Base-by-base conservation (phyloP, 495 filamentous ascomycete genomes). In the Friedmanniomyces simplex region DNA sequence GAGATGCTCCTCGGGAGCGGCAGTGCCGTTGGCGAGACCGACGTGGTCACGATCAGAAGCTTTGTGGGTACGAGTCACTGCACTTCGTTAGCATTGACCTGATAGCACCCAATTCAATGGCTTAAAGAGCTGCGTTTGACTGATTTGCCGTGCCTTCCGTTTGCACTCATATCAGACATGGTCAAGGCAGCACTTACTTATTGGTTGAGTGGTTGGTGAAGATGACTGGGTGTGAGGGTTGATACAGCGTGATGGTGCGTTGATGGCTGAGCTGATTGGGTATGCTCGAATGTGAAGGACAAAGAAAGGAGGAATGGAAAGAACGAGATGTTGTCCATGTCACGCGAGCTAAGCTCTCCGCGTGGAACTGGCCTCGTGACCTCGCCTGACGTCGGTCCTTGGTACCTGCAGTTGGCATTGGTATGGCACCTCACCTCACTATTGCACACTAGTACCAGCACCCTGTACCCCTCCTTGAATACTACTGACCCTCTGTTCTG, bases 51-150 rank as follows among this genome's bases (percentile, higher is more conserved):
- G 87, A 71, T 94, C 90, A 72, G 86, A 90, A 72, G 73, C 76
- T 76, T 97, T 97, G 78, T 94, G 87, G 50, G 93, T 88, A 64
- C 89, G 91, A 74, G 91, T 96, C 91, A 95, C 89, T 91, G 37
- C 20, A 30, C 14, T 16, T 22, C n/a, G 18, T 54, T 26, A 54
- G 52, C 52, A 24, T 30, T 49, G 46, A 24, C 3, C 25, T 16
- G 18, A 12, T 3, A 6, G 2, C 39, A 43, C 18, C 18, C 2
- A 16, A 3, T 16, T 13, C 39, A 43, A 43, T 43, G 39, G 5
- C 39, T 43, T 16, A 20, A 16, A 3, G 14, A 43, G 18, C 39
- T n/a, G 18, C 14, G 39, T 13, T 43, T 43, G 28, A 16, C 14
- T 13, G 5, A 2, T 20, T 5, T 43, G 14, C 39, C 14, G 4